Conservation (phyloP, 2,329 filamentous ascomycete species). For the Chalara sp. region DNA sequence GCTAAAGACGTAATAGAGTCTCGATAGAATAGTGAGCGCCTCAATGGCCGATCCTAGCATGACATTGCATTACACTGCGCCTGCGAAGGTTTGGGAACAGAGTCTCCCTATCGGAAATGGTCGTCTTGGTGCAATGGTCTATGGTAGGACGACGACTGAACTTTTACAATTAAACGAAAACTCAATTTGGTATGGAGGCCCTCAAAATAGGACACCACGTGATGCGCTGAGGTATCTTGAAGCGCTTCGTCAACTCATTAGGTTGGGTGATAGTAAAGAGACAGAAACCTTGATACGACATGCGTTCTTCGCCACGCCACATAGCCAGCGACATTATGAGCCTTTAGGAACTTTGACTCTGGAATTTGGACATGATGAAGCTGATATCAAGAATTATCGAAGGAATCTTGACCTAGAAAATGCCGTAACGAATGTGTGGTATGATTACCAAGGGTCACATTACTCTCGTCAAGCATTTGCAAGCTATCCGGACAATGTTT, state of each 20-base stretch:
- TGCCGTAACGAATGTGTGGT: conserved; percentile 29
- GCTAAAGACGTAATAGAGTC: too few species aligned
- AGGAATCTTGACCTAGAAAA: conserved; percentile 27
- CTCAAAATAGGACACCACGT: conserved; percentile 35
- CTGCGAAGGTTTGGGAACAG: conserved; percentile 27
- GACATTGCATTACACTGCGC: conserved; percentile 23
- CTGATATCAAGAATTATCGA: conserved; percentile 12
- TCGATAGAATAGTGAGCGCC: too few species aligned
- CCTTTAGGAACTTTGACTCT: conserved; percentile 32
- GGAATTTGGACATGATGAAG: conserved; percentile 30
- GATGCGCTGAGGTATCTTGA: conserved; percentile 32
- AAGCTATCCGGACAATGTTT: conserved; percentile 32
- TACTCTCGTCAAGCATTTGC: conserved; percentile 32
- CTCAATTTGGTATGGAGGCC: conserved; percentile 39
- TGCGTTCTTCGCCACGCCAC: conserved; percentile 39
- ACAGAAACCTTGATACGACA: conserved; percentile 34
- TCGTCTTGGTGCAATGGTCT: conserved; percentile 36
- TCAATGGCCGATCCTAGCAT: background rate
- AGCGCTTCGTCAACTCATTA: conserved; percentile 33
- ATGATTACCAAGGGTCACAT: conserved; percentile 25
- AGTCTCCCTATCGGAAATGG: conserved; percentile 43
- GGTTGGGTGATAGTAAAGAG: conserved; percentile 31
- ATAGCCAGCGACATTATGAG: conserved; percentile 41
- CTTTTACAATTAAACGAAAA: conserved; percentile 41
- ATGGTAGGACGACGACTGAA: conserved; percentile 36